A percentile compares a stretch with the other conserved stretches of the same genome.
phyloP scores from a whole-genome alignment of 208 protist genomes.

The Acanthamoeba triangularis region DNA sequence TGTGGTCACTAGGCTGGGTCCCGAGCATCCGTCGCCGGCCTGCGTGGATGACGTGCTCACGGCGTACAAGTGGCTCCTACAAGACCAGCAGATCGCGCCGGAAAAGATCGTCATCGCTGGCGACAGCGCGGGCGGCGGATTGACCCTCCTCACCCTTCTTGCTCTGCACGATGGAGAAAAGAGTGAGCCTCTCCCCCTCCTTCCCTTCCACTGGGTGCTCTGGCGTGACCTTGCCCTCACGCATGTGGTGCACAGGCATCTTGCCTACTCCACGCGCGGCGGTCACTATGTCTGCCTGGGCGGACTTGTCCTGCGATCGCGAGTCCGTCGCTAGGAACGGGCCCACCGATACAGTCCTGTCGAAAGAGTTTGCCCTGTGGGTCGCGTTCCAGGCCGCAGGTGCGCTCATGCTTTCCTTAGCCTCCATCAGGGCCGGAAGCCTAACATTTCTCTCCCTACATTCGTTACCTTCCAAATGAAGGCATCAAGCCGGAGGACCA shows the following conservation, averaged over 20 bases:
- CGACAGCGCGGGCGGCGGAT: conserved; percentile 67
- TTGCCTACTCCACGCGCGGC: conserved; percentile 33
- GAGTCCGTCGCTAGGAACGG: neutral
- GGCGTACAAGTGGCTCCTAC: conserved; percentile 65
- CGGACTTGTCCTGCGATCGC: conserved; percentile 18
- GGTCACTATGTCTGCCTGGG: conserved; percentile 26
- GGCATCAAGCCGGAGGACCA: neutral
- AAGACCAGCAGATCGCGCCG: conserved; percentile 1
- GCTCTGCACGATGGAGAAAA: conserved; percentile 41
- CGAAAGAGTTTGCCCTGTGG: neutral
- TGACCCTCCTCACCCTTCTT: conserved; percentile 41
- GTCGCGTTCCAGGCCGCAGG: neutral
- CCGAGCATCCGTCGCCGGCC: conserved; percentile 35
- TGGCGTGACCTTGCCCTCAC: neutral
- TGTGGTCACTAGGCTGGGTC: conserved; percentile 15
- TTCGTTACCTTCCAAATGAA: neutral
- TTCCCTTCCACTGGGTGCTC: neutral
- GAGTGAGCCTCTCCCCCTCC: neutral
- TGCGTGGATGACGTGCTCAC: neutral
- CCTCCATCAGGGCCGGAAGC: neutral
- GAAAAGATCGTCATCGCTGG: conserved; percentile 20
- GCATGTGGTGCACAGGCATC: conserved; percentile 1
- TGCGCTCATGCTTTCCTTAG: neutral
- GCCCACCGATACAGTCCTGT: neutral
- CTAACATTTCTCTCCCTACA: neutral